These are phyloP conservation scores for Sporothrix brunneoviolacea DNA, from an alignment of 2,329 filamentous ascomycete species.

Conservation along the genomic window DNA sequence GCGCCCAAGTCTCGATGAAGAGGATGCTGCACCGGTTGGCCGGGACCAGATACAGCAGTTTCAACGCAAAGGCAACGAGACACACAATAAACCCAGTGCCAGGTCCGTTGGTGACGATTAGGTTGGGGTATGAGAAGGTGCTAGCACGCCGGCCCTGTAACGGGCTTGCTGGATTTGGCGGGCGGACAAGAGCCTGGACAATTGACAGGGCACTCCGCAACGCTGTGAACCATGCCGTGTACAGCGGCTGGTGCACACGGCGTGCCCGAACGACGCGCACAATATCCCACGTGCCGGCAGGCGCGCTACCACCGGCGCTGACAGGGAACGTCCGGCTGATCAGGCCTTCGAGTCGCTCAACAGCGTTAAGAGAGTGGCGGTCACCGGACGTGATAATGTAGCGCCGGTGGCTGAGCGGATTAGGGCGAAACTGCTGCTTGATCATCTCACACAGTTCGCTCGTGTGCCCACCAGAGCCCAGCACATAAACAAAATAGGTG, in stretches of 20 bases:
- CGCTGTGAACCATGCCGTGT: constrained; percentile 64
- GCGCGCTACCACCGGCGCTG: neutral
- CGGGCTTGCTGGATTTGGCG: constrained; percentile 12
- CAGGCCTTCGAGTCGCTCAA: constrained; percentile 56
- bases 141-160: constrained; percentile 10
- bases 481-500: constrained; percentile 66
- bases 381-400: constrained; percentile 80
- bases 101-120: constrained; percentile 83
- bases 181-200: constrained; percentile 26
- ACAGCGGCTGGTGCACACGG: constrained; percentile 71
- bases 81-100: constrained; percentile 76
- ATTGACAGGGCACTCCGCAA: constrained; percentile 49
- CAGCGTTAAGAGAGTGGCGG: constrained; percentile 57
- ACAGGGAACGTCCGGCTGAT: constrained; percentile 28
- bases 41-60: constrained; percentile 38
- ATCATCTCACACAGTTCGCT: constrained; percentile 91
- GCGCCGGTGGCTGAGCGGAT: constrained; percentile 58
- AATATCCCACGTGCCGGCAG: constrained; percentile 53
- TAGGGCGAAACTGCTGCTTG: constrained; percentile 46
- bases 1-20: constrained; percentile 90
- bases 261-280: constrained; percentile 68
- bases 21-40: constrained; percentile 61
- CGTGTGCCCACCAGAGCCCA: constrained; percentile 91
- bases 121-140: constrained; percentile 51
- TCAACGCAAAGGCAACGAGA: constrained; percentile 42